Percentiles rank a stretch among this genome's conserved stretches.
Conservation (phyloP, 768 basidiomycete genomes). For the Russula sp. region DNA sequence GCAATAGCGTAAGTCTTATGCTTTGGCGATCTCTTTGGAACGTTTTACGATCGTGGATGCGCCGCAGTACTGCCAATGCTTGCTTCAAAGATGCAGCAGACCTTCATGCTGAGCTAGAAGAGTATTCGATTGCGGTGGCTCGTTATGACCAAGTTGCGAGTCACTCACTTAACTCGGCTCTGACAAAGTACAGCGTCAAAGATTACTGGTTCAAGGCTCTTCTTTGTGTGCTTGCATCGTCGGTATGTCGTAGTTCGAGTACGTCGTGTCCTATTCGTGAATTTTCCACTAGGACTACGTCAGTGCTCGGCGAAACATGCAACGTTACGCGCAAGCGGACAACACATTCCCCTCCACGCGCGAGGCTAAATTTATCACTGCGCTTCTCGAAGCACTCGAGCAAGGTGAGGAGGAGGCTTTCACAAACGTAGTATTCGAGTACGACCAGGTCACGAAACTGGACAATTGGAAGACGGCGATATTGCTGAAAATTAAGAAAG, state of each 20-base stretch:
- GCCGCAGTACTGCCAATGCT: conserved; percentile 83
- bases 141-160: conserved; percentile 90
- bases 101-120: conserved; percentile 83
- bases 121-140: conserved; percentile 80
- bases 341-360: conserved; percentile 82
- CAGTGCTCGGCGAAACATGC: conserved; percentile 74
- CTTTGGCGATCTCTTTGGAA: neutral
- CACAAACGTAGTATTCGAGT: conserved; percentile 85
- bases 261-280: neutral
- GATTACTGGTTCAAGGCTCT: conserved; percentile 92
- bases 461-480: conserved; percentile 97
- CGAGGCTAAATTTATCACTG: conserved; percentile 84
- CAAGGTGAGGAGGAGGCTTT: conserved; percentile 69
- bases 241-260: conserved; percentile 49
- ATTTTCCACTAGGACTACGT: conserved; percentile 67
- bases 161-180: conserved; percentile 69
- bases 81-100: conserved; percentile 98
- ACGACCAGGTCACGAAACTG: conserved; percentile 86
- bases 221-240: conserved; percentile 85
- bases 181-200: conserved; percentile 99
- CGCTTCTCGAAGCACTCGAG: conserved; percentile 75
- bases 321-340: conserved; percentile 78
- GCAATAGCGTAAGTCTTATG: conserved; percentile 75
- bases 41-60: conserved; percentile 16
- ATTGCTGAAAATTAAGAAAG: conserved; percentile 85